Conservation (phyloP, 805 yeast genomes). For the Candida glaebosa region DNA sequence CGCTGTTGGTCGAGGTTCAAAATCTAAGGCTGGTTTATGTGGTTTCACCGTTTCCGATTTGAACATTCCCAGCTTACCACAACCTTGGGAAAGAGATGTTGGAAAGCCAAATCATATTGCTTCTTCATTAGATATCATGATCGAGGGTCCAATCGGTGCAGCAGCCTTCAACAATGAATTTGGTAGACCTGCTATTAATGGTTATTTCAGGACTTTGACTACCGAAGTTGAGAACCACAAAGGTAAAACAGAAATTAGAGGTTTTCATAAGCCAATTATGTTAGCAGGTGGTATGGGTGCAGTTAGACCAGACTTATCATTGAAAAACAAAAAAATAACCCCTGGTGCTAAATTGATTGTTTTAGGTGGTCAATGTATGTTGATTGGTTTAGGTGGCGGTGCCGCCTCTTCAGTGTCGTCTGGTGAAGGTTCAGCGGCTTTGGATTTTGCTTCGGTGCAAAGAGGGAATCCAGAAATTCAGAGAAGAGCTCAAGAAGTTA, state of each 20-base stretch:
- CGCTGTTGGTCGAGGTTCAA: constrained; percentile 98
- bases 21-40: constrained; percentile 91
- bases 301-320: constrained; percentile 86
- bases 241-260: constrained; percentile 75
- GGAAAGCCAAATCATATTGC: constrained; percentile 95
- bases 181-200: constrained; percentile 96
- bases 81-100: constrained; percentile 92
- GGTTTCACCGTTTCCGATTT: constrained; percentile 93
- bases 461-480: constrained; percentile 99
- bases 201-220: constrained; percentile 94
- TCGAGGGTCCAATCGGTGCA: constrained; percentile 95
- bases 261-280: constrained; percentile 99
- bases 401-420: constrained; percentile 98
- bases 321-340: constrained; percentile 82
- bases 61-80: constrained; percentile 75
- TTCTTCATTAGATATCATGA: constrained; percentile 87
- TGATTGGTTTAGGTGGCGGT: constrained; percentile 99
- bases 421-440: constrained; percentile 92
- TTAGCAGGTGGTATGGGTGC: constrained; percentile 99
- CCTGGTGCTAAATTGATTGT: constrained; percentile 92
- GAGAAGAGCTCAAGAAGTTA: constrained; percentile 98
- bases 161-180: constrained; percentile 98
- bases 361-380: constrained; percentile 96
- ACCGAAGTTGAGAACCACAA: constrained; percentile 63
- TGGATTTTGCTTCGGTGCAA: constrained; percentile 98